Evolutionary conservation across 495 filamentous ascomycete species (phyloP).

Genomic region (Penicillium tannophilum): DNA sequence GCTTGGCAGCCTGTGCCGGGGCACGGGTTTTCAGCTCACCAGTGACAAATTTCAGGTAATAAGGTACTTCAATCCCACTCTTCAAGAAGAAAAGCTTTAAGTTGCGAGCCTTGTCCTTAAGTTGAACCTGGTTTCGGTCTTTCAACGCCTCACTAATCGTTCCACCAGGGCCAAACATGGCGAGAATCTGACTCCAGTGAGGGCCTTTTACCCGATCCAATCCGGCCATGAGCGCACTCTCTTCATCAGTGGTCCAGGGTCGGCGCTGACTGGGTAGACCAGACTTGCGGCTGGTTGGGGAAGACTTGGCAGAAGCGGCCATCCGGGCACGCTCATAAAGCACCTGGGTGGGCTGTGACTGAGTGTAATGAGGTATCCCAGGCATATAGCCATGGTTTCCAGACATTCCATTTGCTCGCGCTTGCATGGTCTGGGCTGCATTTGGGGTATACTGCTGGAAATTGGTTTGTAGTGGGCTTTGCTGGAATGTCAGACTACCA

Average conservation of each 20-base stretch:
- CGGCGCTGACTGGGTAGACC: constrained; percentile 81
- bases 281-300: constrained; percentile 70
- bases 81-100: constrained; percentile 96
- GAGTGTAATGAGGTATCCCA: constrained; percentile 62
- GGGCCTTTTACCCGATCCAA: constrained; percentile 90
- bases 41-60: constrained; percentile 87
- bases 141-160: constrained; percentile 83
- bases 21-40: constrained; percentile 94
- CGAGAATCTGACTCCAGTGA: constrained; percentile 94
- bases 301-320: constrained; percentile 78
- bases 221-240: constrained; percentile 89
- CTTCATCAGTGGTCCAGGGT: constrained; percentile 89
- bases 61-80: constrained; percentile 88
- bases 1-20: constrained; percentile 76
- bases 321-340: constrained; percentile 81
- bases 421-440: constrained; percentile 37
- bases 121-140: constrained; percentile 90
- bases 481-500: constrained; percentile 42
- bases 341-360: constrained; percentile 75
- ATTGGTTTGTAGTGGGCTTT: constrained; percentile 41
- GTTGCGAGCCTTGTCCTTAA: constrained; percentile 95
- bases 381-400: constrained; percentile 51
- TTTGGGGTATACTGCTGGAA: constrained; percentile 52
- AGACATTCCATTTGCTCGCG: constrained; percentile 35
- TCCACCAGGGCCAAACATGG: constrained; percentile 82